Evolutionary conservation across 176 grass and related monocot genomes (phyloP), one percentile per base, ranked within the genome.

Genomic region (Carex cristatella): DNA sequence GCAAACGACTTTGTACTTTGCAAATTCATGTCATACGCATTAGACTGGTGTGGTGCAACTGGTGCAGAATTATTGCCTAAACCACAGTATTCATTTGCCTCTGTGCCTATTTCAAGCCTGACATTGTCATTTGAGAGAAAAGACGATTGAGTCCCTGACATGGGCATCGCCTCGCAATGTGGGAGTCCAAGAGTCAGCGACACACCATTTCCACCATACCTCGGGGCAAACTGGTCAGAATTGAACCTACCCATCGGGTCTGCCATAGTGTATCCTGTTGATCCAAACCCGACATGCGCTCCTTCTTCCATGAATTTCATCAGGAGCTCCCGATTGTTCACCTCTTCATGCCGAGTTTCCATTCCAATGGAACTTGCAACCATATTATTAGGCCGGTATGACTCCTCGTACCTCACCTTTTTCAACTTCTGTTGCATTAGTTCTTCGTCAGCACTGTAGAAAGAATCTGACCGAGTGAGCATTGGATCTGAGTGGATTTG

Each of bases 281-380:
- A 53, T 60, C 69, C 69, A 23, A 35, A 65, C 57, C 69, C 87
- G n/a, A 59, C 88, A 6, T 55, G 67, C 72, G 86, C 87, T 57
- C 91, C 86, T 60, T 91, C 89, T 74, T 99, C 97, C 91, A 99
- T 94, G 77, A 99, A 89, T 81, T 94, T 96, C 93, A 99, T 95
- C 78, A 99, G 81, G 0, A 99, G 87, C 88, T 95, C 97, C 31
- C 89, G 87, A 82, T 96, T 91, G 88, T 88, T 94, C 79, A 90
- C 87, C 78, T 92, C 88, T 40, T 90, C 88, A 71, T 88, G 85
- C 85, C 86, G 88, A 69, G 54, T 12, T n/a, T 81, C 57, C 9
- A 82, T 7, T 61, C 54, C 46, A 31, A 82, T 44, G 7, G 77
- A 82, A 83, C 55, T 38, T n/a, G 65, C 35, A 16, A 83, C 69